A percentile compares a stretch with the other conserved stretches of the same genome.
phyloP scores from a whole-genome alignment of 2,329 filamentous ascomycete genomes.

The Stagonosporopsis tanaceti region DNA sequence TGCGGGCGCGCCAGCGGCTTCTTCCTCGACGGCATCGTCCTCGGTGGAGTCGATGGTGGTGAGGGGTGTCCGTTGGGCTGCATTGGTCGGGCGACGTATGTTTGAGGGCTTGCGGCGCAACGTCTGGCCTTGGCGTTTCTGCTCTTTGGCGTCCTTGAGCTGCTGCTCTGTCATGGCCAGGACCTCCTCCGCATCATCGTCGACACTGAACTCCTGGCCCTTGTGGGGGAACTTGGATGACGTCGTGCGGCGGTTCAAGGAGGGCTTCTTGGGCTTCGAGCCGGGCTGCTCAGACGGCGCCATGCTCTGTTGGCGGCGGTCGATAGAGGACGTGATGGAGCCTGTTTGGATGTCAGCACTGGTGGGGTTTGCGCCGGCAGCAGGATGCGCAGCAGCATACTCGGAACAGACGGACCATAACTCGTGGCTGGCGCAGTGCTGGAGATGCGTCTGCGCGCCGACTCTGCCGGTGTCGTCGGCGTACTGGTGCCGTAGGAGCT shows the following conservation, averaged over 20 bases:
- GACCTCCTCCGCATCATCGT: constrained; percentile 85
- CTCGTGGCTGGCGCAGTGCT: constrained; percentile 38
- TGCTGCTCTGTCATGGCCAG: constrained; percentile 43
- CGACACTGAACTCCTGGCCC: constrained; percentile 87
- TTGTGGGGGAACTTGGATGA: constrained; percentile 79
- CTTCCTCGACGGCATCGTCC: constrained; percentile 54
- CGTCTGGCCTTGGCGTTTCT: constrained; percentile 42
- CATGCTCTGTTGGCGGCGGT: constrained; percentile 37
- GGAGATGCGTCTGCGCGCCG: constrained; percentile 43
- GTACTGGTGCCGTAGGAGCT: constrained; percentile 38
- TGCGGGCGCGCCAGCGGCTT: constrained; percentile 31
- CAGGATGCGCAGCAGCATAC: not conserved
- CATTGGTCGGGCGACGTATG: constrained; percentile 53
- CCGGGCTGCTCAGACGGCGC: constrained; percentile 30
- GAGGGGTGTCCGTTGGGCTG: constrained; percentile 56
- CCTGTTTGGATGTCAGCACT: constrained; percentile 31
- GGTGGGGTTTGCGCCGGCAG: not conserved
- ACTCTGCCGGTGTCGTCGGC: constrained; percentile 34
- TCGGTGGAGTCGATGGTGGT: constrained; percentile 59
- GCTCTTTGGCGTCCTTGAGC: constrained; percentile 22
- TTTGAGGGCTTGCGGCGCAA: constrained; percentile 61
- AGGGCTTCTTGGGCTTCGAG: constrained; percentile 70
- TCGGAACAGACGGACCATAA: constrained; percentile 41
- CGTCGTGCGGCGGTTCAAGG: constrained; percentile 75
- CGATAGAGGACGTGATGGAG: constrained; percentile 46